These are phyloP conservation scores for Chlamydomonas schloesseri DNA, from an alignment of 139 green algal species.

Conservation along the genomic window DNA sequence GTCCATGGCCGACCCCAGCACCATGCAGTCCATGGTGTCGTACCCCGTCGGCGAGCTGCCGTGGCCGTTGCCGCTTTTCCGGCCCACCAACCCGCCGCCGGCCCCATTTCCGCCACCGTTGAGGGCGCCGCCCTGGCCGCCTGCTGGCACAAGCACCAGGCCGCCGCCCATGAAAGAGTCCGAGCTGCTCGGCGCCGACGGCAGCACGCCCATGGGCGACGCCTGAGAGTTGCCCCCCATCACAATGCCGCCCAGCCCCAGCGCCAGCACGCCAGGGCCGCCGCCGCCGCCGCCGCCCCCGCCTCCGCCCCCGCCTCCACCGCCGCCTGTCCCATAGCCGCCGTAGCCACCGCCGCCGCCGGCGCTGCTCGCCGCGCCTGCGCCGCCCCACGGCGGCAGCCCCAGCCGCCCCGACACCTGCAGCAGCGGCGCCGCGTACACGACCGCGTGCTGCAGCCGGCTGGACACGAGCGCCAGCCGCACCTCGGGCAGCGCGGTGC, in stretches of 20 bases:
- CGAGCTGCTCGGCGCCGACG: no score
- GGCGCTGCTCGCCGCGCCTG: not conserved
- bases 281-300: not conserved
- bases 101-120: no score
- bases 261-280: no score
- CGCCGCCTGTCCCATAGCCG: not conserved
- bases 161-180: no score
- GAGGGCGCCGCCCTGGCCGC: no score
- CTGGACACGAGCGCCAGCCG: conserved; percentile 57
- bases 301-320: not conserved
- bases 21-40: conserved; percentile 28
- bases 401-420: conserved; percentile 26
- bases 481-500: conserved; percentile 46
- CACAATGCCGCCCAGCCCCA: no score
- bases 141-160: no score
- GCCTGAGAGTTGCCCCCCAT: no score
- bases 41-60: not conserved
- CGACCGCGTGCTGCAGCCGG: conserved; percentile 32
- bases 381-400: not conserved
- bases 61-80: no score
- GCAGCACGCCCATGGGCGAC: no score
- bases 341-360: not conserved
- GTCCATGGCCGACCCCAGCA: conserved; percentile 7
- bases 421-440: conserved; percentile 47
- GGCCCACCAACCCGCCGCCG: no score